Percentiles rank a stretch among this genome's conserved stretches.
These are phyloP conservation scores for Cardamine occulta DNA, from an alignment of 345 rosid species.

Conservation along the genomic window DNA sequence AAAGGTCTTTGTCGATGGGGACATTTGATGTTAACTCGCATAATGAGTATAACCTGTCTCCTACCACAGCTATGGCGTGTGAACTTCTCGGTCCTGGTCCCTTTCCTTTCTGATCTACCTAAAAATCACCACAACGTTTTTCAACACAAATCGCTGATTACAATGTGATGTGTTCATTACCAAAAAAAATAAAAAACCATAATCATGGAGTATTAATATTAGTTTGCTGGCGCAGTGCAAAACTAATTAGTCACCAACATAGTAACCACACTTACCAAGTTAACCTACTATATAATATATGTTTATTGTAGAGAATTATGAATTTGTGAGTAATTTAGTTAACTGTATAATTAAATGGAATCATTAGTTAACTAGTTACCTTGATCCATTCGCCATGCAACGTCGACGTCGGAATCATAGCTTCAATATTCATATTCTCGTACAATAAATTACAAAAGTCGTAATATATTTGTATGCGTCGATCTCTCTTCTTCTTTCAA, in stretches of 20 bases:
- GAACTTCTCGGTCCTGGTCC: neutral
- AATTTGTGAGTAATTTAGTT: neutral
- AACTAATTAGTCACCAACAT: neutral
- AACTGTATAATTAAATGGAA: neutral
- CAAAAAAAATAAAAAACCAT: neutral
- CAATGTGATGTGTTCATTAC: neutral
- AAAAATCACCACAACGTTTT: neutral
- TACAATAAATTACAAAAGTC: neutral
- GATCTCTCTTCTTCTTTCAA: slow-evolving; percentile 4
- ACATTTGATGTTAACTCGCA: neutral
- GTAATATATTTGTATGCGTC: neutral
- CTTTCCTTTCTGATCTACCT: neutral
- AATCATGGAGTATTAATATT: neutral
- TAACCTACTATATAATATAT: too few relatives aligned
- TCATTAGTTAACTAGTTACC: neutral
- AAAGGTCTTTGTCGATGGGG: neutral
- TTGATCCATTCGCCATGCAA: slow-evolving; percentile 29
- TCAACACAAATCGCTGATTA: neutral
- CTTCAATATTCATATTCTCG: slow-evolving; percentile 17
- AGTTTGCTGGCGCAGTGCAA: neutral
- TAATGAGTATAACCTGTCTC: neutral
- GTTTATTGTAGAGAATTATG: neutral
- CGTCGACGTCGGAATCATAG: slow-evolving; percentile 8
- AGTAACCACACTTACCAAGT: too few relatives aligned
- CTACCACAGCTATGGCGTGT: neutral